phyloP scores from a whole-genome alignment of 306 rosid genomes.

The Quillaja saponaria region DNA sequence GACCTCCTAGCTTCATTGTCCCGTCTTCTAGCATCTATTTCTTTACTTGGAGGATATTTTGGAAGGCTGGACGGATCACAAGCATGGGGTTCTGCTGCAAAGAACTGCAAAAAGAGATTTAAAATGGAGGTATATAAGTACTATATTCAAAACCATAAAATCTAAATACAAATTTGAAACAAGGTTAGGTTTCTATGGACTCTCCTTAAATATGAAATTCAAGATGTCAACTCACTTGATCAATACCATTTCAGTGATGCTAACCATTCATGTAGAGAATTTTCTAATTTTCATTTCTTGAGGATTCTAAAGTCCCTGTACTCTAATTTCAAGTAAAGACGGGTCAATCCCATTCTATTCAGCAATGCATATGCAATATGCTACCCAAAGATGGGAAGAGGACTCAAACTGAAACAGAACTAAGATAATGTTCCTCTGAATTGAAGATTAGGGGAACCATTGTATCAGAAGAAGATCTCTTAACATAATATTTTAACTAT shows the following conservation, averaged over 20 bases:
- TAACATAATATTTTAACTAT: too few species aligned
- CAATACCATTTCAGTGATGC: conserved; percentile 9
- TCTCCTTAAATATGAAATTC: conserved; percentile 4
- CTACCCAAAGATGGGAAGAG: too few species aligned
- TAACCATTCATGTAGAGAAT: conserved; percentile 13
- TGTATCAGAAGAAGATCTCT: too few species aligned
- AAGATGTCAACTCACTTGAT: conserved; percentile 9
- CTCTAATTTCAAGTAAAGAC: conserved; percentile 7
- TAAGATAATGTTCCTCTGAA: too few species aligned
- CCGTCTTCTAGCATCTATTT: conserved; percentile 84
- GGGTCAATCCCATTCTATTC: not conserved
- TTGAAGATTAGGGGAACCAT: too few species aligned
- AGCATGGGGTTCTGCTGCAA: conserved; percentile 78
- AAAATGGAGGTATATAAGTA: conserved; percentile 30
- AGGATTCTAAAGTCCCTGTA: conserved; percentile 5
- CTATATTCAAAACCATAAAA: conserved; percentile 11
- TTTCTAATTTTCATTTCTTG: conserved; percentile 17
- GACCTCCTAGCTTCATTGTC: conserved; percentile 85
- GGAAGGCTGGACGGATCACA: conserved; percentile 95
- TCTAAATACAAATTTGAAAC: conserved; percentile 22
- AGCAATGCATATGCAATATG: not conserved
- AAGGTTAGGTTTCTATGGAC: conserved; percentile 10
- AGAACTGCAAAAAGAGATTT: conserved; percentile 63
- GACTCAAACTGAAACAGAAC: too few species aligned
- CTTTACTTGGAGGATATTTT: conserved; percentile 92